These are phyloP conservation scores for Phytophthora cactorum DNA, from an alignment of 352 stramenopile species.

Conservation along the genomic window DNA sequence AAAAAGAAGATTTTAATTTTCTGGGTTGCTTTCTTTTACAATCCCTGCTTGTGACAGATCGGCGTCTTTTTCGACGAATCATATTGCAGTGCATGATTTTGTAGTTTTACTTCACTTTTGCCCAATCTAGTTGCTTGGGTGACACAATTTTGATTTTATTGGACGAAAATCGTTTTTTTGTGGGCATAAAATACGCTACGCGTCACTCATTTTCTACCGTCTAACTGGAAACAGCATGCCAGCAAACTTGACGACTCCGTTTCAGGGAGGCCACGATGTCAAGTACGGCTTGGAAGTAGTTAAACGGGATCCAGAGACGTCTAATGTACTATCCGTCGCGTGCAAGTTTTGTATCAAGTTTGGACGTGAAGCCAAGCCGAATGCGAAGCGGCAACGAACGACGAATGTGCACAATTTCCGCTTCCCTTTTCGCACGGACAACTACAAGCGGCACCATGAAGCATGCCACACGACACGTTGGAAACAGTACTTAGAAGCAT, in stretches of 20 bases:
- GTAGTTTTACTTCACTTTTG: slow-evolving; percentile 5
- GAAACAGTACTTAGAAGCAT: not conserved
- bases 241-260: not conserved
- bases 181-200: not conserved
- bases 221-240: not conserved
- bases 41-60: too few relatives aligned
- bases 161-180: slow-evolving; percentile 14
- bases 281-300: not conserved
- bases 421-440: not conserved
- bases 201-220: not conserved
- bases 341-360: not conserved
- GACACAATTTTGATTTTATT: slow-evolving; percentile 4
- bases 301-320: not conserved
- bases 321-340: not conserved
- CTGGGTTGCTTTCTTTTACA: too few relatives aligned
- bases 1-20: too few relatives aligned
- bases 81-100: slow-evolving; percentile 18
- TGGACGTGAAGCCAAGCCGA: not conserved
- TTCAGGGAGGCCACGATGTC: not conserved
- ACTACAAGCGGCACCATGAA: not conserved
- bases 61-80: slow-evolving; percentile 12
- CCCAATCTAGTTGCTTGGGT: not conserved
- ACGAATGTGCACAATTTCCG: not conserved
- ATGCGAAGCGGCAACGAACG: not conserved
- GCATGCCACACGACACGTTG: not conserved